Evolutionary conservation across 352 stramenopile species (phyloP).

Genomic region (Globisporangium polare): DNA sequence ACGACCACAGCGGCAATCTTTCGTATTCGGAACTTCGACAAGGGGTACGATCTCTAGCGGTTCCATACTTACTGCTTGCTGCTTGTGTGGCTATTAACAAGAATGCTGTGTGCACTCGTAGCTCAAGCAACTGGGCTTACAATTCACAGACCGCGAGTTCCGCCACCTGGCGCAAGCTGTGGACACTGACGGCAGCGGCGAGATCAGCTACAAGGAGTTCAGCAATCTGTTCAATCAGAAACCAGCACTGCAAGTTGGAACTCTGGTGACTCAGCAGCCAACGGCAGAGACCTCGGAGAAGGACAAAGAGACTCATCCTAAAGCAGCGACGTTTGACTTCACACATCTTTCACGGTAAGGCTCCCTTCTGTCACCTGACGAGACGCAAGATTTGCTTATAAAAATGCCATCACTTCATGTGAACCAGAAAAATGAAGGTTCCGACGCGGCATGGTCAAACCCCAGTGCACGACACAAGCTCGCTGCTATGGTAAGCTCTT

Average conservation of each 20-base stretch:
- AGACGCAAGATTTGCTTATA: neutral
- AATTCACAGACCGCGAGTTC: slow-evolving; percentile 50
- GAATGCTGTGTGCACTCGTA: slow-evolving; percentile 13
- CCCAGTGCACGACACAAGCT: slow-evolving; percentile 32
- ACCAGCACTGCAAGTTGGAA: neutral
- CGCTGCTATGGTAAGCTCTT: slow-evolving; percentile 21
- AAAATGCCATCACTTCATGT: neutral
- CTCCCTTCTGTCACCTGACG: neutral
- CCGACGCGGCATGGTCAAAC: slow-evolving; percentile 40
- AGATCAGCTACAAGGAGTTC: slow-evolving; percentile 65
- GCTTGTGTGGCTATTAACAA: neutral
- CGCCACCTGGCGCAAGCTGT: slow-evolving; percentile 31
- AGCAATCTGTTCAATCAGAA: slow-evolving; percentile 28
- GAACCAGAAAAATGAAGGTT: slow-evolving; percentile 25
- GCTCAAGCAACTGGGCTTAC: slow-evolving; percentile 43
- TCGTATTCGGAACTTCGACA: slow-evolving; percentile 48
- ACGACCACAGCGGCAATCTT: slow-evolving; percentile 47
- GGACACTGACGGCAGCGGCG: slow-evolving; percentile 41
- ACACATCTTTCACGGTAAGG: slow-evolving; percentile 35
- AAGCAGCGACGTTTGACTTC: slow-evolving; percentile 36
- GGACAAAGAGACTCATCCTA: slow-evolving; percentile 10
- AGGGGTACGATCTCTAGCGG: slow-evolving; percentile 23
- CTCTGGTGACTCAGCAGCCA: neutral
- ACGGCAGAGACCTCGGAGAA: neutral
- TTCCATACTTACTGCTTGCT: neutral